Percentiles rank a stretch among this genome's conserved stretches.
Conservation (phyloP, 2,329 filamentous ascomycete species). For the Aspergillus sp. region DNA sequence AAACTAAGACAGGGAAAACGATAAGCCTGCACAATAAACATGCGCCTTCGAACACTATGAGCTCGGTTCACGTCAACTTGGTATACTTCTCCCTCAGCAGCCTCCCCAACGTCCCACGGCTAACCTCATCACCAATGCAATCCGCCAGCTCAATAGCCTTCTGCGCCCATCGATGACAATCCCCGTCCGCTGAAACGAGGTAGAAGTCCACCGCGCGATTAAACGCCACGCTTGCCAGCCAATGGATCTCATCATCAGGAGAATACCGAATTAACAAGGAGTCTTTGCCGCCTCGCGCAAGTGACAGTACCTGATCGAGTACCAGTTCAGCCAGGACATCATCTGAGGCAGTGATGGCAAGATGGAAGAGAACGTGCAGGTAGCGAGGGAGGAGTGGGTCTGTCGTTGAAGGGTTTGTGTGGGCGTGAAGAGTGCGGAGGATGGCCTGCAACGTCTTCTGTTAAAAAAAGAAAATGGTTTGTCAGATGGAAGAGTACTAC, state of each 20-base stretch:
- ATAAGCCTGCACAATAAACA: background rate
- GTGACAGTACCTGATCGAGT: slow-evolving; percentile 30
- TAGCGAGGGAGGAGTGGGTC: slow-evolving; percentile 67
- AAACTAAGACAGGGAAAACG: too few species aligned
- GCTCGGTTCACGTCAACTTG: slow-evolving; percentile 13
- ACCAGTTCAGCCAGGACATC: slow-evolving; percentile 30
- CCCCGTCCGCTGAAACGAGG: slow-evolving; percentile 25
- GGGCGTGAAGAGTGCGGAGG: slow-evolving; percentile 60
- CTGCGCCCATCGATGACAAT: slow-evolving; percentile 34
- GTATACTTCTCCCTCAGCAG: slow-evolving; percentile 28
- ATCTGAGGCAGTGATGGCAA: slow-evolving; percentile 47
- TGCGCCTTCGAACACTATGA: background rate
- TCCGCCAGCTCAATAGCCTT: slow-evolving; percentile 36
- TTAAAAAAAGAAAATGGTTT: background rate
- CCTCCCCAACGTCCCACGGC: slow-evolving; percentile 19
- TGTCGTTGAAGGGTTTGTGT: slow-evolving; percentile 4
- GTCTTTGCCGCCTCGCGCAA: slow-evolving; percentile 12
- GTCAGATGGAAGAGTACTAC: slow-evolving; percentile 7
- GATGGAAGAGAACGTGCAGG: slow-evolving; percentile 72
- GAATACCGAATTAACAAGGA: slow-evolving; percentile 40
- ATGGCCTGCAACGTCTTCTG: slow-evolving; percentile 49
- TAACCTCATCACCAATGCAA: slow-evolving; percentile 18
- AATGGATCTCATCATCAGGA: slow-evolving; percentile 55
- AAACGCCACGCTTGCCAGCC: slow-evolving; percentile 54
- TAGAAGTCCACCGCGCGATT: slow-evolving; percentile 58